Conservation (phyloP, 192 early-diverging fungal genomes). For the Coemansia sp. region DNA sequence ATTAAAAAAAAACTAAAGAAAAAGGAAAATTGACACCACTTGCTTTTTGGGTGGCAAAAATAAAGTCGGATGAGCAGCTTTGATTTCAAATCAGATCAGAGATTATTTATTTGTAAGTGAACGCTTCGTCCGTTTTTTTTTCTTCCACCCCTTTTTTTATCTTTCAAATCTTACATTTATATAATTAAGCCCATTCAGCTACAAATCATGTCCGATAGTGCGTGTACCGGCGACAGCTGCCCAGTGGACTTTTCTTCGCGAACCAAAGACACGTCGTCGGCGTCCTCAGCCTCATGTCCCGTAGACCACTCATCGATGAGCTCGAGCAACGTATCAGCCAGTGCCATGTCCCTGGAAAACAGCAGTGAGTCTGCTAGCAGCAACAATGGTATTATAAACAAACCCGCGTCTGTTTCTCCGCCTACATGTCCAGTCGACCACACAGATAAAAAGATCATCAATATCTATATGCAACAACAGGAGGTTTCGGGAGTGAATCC, state of each 20-base stretch:
- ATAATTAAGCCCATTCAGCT: background rate
- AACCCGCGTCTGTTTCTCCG: background rate
- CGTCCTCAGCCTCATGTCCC: constrained; percentile 24
- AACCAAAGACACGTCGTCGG: constrained; percentile 1
- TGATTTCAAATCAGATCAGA: too few species aligned
- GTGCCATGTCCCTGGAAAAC: background rate
- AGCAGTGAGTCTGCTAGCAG: background rate
- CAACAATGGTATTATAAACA: constrained; percentile 8
- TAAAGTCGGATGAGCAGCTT: background rate
- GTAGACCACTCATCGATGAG: constrained; percentile 33
- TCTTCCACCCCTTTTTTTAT: constrained; percentile 2
- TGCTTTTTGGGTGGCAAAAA: background rate
- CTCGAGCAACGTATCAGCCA: background rate
- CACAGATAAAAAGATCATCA: constrained; percentile 38
- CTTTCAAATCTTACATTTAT: background rate
- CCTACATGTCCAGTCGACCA: constrained; percentile 60
- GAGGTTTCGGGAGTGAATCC: constrained; percentile 49
- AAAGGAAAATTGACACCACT: background rate
- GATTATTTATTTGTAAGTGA: background rate
- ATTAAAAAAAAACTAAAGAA: background rate
- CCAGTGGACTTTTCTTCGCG: constrained; percentile 19
- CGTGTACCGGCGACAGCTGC: constrained; percentile 16
- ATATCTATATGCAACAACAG: constrained; percentile 38
- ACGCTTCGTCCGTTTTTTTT: background rate
- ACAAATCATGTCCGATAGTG: background rate